Base-by-base conservation (phyloP, 2,329 filamentous ascomycete species). In the Chalaropsis ovoidea region DNA sequence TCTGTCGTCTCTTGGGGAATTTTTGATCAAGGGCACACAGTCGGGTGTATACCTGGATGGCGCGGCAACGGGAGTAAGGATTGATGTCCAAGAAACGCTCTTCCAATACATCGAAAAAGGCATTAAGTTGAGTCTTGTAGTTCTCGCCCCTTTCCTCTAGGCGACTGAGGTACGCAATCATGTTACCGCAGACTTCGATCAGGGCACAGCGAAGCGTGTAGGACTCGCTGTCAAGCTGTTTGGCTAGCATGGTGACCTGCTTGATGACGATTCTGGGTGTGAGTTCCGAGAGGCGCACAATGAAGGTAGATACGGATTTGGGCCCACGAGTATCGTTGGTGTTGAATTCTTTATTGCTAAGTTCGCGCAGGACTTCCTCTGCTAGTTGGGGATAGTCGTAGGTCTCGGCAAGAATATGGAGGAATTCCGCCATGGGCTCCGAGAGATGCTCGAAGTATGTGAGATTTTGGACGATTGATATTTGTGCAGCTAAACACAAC, bases 361-460 rank as follows among this genome's bases (percentile, higher is more conserved):
- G 83, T 73, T 99, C 94, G 71, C 90, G 87, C 67, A 99, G 76
- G 39, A 97, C 89, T 73, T 99, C 94, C 73, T 96, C 94, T 3
- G 91, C 88, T 8, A 99, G 81, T 72, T 99, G 94, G 17, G 92
- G 89, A 73, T 97, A 95, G 76, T 99, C 94, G 77, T 97, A 99
- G 77, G 96, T 93, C 74, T 97, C 92, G 0, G 92, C 87, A 31
- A 99, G 80, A 72, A 97, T 99, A 71, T 97, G 90, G 3, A 99
- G 79, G 71, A 99, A 96, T 74, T 99, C 95, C 41, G 94, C 94
- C 94, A 99, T 99, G 1, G 94, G 94, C 73, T 99, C 94, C 0
- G 94, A 93, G n/a, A 99, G 78, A 75, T 99, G 94, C 76, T 99
- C 94, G 72, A 97, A 99, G 74, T 99, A 99, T 4, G 94, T 96